A percentile compares a stretch with the other conserved stretches of the same genome.
Conservation (phyloP, 176 grass and related monocot species). For the Hyparrhenia diplandra region DNA sequence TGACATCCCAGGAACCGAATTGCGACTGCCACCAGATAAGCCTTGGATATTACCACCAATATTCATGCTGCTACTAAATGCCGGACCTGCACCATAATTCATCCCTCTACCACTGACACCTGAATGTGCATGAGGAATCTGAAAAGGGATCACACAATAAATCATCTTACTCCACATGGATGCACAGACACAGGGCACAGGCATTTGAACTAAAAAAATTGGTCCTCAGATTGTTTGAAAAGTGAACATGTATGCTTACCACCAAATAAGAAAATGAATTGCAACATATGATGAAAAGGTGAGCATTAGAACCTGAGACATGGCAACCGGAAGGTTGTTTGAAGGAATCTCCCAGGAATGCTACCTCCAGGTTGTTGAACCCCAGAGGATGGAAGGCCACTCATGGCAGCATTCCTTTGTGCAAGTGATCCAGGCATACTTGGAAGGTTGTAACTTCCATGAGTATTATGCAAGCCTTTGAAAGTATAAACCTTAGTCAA, state of each 20-base stretch:
- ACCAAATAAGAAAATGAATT: not conserved
- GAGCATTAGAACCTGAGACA: slow-evolving; percentile 78
- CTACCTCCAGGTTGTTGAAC: slow-evolving; percentile 85
- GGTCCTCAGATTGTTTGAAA: too few species aligned
- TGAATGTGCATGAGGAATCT: slow-evolving; percentile 91
- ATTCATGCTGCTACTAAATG: slow-evolving; percentile 77
- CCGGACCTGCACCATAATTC: slow-evolving; percentile 67
- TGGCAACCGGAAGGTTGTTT: slow-evolving; percentile 77
- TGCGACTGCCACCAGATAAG: slow-evolving; percentile 69
- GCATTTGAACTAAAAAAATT: slow-evolving; percentile 25
- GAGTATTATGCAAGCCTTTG: slow-evolving; percentile 79
- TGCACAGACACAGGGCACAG: not conserved
- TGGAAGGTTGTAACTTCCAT: slow-evolving; percentile 78
- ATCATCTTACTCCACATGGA: slow-evolving; percentile 21
- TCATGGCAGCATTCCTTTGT: slow-evolving; percentile 78
- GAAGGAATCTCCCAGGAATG: slow-evolving; percentile 83
- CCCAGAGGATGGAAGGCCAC: slow-evolving; percentile 72
- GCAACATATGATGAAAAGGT: not conserved
- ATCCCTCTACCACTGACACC: slow-evolving; percentile 68
- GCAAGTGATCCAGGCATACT: slow-evolving; percentile 78
- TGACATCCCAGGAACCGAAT: slow-evolving; percentile 75
- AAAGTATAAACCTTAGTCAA: slow-evolving; percentile 19
- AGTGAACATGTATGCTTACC: slow-evolving; percentile 2
- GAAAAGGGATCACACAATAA: slow-evolving; percentile 22
- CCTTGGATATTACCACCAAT: slow-evolving; percentile 80